phyloP scores from a whole-genome alignment of 1,284 basidiomycete species.

The Pseudomicrostroma phylloplanum region DNA sequence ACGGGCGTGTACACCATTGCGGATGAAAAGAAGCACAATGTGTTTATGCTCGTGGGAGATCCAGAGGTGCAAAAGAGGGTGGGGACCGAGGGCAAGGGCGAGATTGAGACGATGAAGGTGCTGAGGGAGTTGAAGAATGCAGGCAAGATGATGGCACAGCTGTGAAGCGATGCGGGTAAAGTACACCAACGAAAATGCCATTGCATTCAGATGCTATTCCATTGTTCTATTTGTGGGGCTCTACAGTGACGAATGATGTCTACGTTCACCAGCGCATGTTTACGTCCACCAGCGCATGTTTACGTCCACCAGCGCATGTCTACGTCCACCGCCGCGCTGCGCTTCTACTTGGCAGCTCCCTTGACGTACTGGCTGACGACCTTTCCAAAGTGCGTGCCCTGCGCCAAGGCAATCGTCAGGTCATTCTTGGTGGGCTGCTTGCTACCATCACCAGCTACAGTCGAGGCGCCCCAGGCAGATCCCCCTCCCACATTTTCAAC shows the following conservation, averaged over 20 bases:
- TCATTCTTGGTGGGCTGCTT: conserved; percentile 27
- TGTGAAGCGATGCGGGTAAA: conserved; percentile 18
- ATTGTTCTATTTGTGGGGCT: too few relatives aligned
- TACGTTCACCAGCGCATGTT: too few relatives aligned
- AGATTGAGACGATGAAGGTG: conserved; percentile 63
- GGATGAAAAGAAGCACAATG: conserved; percentile 63
- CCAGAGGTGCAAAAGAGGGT: conserved; percentile 50
- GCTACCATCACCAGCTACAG: conserved; percentile 30
- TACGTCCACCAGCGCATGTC: too few relatives aligned
- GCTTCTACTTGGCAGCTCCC: conserved; percentile 13
- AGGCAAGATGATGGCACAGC: conserved; percentile 30
- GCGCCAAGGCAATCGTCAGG: conserved; percentile 23
- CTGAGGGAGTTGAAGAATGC: conserved; percentile 76
- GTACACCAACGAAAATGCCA: background rate
- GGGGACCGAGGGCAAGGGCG: conserved; percentile 50
- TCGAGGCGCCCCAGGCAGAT: conserved; percentile 31
- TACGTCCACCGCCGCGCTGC: too few relatives aligned
- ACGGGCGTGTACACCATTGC: conserved; percentile 74
- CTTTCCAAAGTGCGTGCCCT: conserved; percentile 31
- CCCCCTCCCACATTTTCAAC: conserved; percentile 24
- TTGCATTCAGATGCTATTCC: too few relatives aligned
- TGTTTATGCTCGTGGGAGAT: conserved; percentile 49
- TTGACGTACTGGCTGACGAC: conserved; percentile 31
- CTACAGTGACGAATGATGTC: too few relatives aligned
- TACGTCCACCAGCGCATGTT: too few relatives aligned